Conservation (phyloP, 768 basidiomycete species). For the Tubosaeta sp. region DNA sequence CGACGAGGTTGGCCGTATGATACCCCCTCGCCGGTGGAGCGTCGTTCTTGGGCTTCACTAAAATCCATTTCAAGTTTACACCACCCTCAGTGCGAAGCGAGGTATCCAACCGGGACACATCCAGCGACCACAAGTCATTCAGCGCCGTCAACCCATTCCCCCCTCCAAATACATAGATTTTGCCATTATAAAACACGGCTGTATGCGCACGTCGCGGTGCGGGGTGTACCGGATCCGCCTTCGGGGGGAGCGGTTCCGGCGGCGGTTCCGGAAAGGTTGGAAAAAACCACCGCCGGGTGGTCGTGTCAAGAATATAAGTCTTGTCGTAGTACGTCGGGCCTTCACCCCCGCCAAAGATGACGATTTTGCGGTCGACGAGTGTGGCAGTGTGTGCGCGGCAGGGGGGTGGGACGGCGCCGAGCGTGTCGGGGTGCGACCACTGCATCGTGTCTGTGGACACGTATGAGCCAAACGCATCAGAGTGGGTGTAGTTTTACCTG, state of each 20-base stretch:
- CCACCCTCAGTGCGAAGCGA: constrained; percentile 14
- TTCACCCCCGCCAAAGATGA: constrained; percentile 86
- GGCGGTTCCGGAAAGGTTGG: constrained; percentile 34
- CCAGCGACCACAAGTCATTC: constrained; percentile 87
- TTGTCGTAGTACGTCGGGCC: constrained; percentile 79
- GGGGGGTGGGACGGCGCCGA: constrained; percentile 77
- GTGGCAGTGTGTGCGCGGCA: constrained; percentile 88
- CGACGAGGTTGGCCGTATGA: constrained; percentile 85
- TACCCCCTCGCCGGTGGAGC: constrained; percentile 74
- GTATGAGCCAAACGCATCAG: background rate
- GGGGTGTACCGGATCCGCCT: constrained; percentile 34
- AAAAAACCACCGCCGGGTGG: constrained; percentile 59
- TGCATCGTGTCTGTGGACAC: constrained; percentile 70
- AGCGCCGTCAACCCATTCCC: constrained; percentile 89
- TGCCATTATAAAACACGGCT: constrained; percentile 64
- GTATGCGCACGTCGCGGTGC: constrained; percentile 85
- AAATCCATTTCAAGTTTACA: constrained; percentile 50
- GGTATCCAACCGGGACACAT: constrained; percentile 47
- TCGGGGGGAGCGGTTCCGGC: constrained; percentile 1
- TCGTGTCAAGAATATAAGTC: constrained; percentile 79
- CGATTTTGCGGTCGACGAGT: constrained; percentile 71
- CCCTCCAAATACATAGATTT: constrained; percentile 89
- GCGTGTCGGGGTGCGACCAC: constrained; percentile 75
- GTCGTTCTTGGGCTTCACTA: constrained; percentile 52
- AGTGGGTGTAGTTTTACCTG: constrained; percentile 41